Evolutionary conservation across 2,329 filamentous ascomycete genomes (phyloP).

Genomic region (Epichloe sp.): DNA sequence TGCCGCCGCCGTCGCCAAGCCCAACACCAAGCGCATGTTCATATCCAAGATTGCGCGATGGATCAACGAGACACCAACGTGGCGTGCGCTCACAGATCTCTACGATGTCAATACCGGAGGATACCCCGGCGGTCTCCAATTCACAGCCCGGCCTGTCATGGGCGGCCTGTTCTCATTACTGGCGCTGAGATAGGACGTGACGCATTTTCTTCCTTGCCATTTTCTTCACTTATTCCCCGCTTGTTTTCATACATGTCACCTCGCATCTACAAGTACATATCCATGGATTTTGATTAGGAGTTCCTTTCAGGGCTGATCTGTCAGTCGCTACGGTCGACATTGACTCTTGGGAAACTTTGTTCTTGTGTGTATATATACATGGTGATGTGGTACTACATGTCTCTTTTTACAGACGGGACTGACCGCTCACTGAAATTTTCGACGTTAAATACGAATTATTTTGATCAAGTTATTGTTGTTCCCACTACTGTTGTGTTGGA

Average conservation of each 20-base stretch:
- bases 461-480: too few relatives aligned
- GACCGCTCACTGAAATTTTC: background rate
- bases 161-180: conserved; percentile 72
- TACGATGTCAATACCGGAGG: conserved; percentile 60
- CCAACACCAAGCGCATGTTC: conserved; percentile 49
- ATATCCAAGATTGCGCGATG: conserved; percentile 56
- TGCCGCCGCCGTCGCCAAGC: conserved; percentile 58
- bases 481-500: too few relatives aligned
- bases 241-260: background rate
- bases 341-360: background rate
- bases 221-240: too few relatives aligned
- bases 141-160: conserved; percentile 67
- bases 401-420: background rate
- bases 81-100: conserved; percentile 63
- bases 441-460: too few relatives aligned
- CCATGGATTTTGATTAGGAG: background rate
- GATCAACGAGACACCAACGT: conserved; percentile 60
- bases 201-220: background rate
- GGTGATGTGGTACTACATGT: background rate
- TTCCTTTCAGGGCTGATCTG: background rate
- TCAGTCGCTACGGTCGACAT: background rate
- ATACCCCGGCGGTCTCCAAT: conserved; percentile 51
- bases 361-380: background rate
- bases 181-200: conserved; percentile 31
- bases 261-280: background rate